Percentiles rank a stretch among this genome's conserved stretches.
phyloP scores from a whole-genome alignment of 345 rosid genomes.

The Nephelium lappaceum region DNA sequence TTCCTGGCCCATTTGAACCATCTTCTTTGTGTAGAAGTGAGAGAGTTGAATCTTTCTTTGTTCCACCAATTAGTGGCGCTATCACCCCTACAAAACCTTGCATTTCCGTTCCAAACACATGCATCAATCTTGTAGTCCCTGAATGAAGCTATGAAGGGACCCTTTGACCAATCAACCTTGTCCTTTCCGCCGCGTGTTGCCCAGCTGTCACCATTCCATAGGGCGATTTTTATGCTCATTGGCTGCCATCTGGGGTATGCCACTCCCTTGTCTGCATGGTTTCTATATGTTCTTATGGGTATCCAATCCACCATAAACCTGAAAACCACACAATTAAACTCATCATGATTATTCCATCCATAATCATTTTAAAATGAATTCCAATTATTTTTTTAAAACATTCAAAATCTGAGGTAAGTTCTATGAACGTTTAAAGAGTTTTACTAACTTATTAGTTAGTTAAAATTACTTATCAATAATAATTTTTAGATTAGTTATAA shows the following conservation, averaged over 20 bases:
- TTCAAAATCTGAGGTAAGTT: too few relatives aligned
- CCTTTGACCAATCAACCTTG: slow-evolving; percentile 76
- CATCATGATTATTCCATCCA: too few relatives aligned
- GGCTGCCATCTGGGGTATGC: slow-evolving; percentile 79
- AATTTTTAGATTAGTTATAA: too few relatives aligned
- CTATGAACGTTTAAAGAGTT: too few relatives aligned
- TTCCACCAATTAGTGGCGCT: slow-evolving; percentile 79
- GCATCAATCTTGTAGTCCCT: slow-evolving; percentile 65
- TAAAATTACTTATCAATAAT: too few relatives aligned
- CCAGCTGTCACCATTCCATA: slow-evolving; percentile 93
- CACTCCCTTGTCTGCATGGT: slow-evolving; percentile 73
- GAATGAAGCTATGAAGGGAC: slow-evolving; percentile 75
- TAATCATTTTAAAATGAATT: too few relatives aligned
- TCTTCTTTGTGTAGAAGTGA: slow-evolving; percentile 58
- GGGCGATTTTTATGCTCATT: slow-evolving; percentile 61
- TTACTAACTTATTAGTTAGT: too few relatives aligned
- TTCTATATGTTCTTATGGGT: slow-evolving; percentile 75
- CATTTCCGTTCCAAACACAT: slow-evolving; percentile 68
- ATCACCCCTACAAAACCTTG: slow-evolving; percentile 59
- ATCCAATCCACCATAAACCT: slow-evolving; percentile 79
- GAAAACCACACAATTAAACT: slow-evolving; percentile 1
- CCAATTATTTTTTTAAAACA: too few relatives aligned
- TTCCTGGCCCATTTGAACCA: slow-evolving; percentile 86
- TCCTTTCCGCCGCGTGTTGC: slow-evolving; percentile 81
- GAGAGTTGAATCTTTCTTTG: slow-evolving; percentile 39